Conservation (phyloP, 163 green algal genomes). For the Trebouxiophyceae sp. region DNA sequence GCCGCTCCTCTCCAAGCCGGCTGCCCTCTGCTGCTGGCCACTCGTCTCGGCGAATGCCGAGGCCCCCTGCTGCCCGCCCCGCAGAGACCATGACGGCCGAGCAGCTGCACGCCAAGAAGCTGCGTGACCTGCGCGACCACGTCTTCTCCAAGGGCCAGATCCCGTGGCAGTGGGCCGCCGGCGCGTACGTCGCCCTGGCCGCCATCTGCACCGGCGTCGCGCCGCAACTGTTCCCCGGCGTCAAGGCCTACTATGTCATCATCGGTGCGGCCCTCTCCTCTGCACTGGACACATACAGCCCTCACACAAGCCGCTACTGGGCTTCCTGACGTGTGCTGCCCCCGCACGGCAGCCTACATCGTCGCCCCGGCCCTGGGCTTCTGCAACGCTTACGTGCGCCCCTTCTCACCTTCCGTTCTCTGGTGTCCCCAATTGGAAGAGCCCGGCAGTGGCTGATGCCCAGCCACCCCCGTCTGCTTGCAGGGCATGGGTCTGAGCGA, state of each 20-base stretch:
- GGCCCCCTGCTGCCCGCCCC: too few relatives aligned
- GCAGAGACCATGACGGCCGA: neutral
- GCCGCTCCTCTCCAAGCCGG: too few relatives aligned
- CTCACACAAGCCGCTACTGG: too few relatives aligned
- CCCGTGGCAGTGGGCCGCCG: constrained; percentile 12
- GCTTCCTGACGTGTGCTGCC: neutral
- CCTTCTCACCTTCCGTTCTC: too few relatives aligned
- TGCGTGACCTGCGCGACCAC: neutral
- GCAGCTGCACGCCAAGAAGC: neutral
- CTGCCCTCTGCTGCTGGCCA: too few relatives aligned
- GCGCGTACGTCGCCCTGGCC: constrained; percentile 18
- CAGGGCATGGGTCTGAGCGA: constrained; percentile 37
- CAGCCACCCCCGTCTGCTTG: too few relatives aligned
- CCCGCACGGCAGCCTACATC: constrained; percentile 11
- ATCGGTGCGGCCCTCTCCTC: neutral
- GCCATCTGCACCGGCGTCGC: constrained; percentile 13
- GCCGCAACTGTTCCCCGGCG: constrained; percentile 12
- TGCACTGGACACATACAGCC: too few relatives aligned
- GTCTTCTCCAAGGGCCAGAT: constrained; percentile 2
- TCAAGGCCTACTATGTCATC: constrained; percentile 34
- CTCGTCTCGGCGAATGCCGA: too few relatives aligned
- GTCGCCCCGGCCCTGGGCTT: constrained; percentile 28
- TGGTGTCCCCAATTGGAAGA: too few relatives aligned
- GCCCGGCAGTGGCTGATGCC: too few relatives aligned
- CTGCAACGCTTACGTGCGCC: constrained; percentile 23